phyloP scores from a whole-genome alignment of 768 basidiomycete species.

The Collybiopsis confluens region DNA sequence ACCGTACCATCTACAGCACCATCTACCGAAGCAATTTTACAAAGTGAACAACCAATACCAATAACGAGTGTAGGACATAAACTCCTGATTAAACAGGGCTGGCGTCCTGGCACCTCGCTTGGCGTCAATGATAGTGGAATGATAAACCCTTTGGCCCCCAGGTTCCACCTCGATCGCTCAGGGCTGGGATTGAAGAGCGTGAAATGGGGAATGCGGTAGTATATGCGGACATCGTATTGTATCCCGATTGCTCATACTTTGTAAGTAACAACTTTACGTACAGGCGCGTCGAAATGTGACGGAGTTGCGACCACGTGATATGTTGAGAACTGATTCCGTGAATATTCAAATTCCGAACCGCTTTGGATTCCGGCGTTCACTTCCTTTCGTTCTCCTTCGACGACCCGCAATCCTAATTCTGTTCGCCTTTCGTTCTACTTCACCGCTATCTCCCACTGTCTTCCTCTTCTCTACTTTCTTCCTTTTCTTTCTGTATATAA shows the following conservation, averaged over 20 bases:
- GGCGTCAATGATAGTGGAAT: slow-evolving; percentile 33
- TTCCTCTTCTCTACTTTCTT: slow-evolving; percentile 14
- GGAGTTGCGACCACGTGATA: slow-evolving; percentile 15
- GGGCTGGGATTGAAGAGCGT: slow-evolving; percentile 54
- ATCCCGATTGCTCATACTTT: too few relatives aligned
- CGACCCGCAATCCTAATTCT: slow-evolving; percentile 13
- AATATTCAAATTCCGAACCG: slow-evolving; percentile 19
- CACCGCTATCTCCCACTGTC: slow-evolving; percentile 23
- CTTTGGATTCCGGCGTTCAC: slow-evolving; percentile 17
- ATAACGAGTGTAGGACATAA: slow-evolving; percentile 63
- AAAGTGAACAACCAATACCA: slow-evolving; percentile 46
- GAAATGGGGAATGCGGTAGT: too few relatives aligned
- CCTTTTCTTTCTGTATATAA: slow-evolving; percentile 28
- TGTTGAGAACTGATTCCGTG: background rate
- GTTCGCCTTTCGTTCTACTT: slow-evolving; percentile 11
- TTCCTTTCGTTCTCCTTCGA: slow-evolving; percentile 11
- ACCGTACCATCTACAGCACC: slow-evolving; percentile 17
- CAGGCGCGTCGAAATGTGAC: background rate
- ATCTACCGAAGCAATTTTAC: slow-evolving; percentile 22
- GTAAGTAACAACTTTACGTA: too few relatives aligned
- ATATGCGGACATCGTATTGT: too few relatives aligned
- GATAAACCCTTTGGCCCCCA: slow-evolving; percentile 46
- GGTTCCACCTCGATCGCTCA: slow-evolving; percentile 31
- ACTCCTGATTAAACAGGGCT: slow-evolving; percentile 70
- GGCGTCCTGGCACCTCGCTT: slow-evolving; percentile 63